Base-by-base conservation (phyloP, 176 grass and related monocot genomes). In the Pharus latifolius region DNA sequence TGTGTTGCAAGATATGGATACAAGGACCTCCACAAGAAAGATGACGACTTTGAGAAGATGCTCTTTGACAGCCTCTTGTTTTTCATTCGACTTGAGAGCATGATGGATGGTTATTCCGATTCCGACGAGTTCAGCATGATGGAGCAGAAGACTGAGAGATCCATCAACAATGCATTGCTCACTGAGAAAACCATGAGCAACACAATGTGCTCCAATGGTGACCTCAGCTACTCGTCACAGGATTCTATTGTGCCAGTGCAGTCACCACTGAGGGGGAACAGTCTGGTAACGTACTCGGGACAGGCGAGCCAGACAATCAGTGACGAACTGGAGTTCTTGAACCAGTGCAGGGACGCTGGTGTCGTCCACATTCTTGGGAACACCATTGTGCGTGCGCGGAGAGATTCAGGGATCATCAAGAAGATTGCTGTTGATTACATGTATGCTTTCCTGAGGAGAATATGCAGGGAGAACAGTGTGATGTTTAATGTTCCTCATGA, bases 311-410 rank as follows among this genome's bases (percentile, higher is more conserved):
- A 77, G 3, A 74, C 80, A 2, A 68, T 80, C 7, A 64, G 87
- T 30, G 85, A 95, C 10, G 95, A 99, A 60, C 34, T 99, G 48
- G 95, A 91, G 37, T 99, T 88, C 79, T 62, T 99, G 79, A 91
- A 99, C 80, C 64, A 67, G 45, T 99, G 95, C 60, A 94, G 60
- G 79, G 90, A 99, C 49, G 81, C 95, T 9, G 95, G 90, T 19
- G 90, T 98, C 7, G 95, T 98, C 31, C 95, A 98, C 83, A 98
- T 98, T 25, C 88, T 98, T 2, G 95, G 95, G 79, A 98, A 98
- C 74, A 98, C 95, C 9, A 72, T 98, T 23, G 87, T 98, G 67
- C 81, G 82, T 1, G 84, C 95, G 23, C 80, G 82, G 49, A 65
- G 95, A 50, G 84, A 94, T 67, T 82, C 95, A 1, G 80, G 84